Evolutionary conservation across 1,139 yeast genomes (phyloP).

Genomic region (Suhomyces ambrosiae): DNA sequence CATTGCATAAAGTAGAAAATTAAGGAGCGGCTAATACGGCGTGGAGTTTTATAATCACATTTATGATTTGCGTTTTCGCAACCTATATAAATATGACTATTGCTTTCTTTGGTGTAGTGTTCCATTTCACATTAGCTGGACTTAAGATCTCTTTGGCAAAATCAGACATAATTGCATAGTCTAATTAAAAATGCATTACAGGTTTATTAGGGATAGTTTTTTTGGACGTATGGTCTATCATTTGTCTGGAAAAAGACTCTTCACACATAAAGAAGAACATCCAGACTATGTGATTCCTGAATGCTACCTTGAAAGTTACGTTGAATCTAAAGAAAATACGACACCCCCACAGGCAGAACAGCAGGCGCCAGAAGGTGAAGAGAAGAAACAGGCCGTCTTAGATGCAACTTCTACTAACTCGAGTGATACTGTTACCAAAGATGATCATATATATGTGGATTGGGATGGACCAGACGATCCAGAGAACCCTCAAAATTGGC

Average conservation of each 20-base stretch:
- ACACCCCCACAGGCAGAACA: background rate
- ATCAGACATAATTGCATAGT: too few relatives aligned
- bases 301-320: slow-evolving; percentile 23
- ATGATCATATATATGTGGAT: slow-evolving; percentile 22
- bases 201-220: slow-evolving; percentile 36
- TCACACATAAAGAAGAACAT: slow-evolving; percentile 35
- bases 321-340: slow-evolving; percentile 2
- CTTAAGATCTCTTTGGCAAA: too few relatives aligned
- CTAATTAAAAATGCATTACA: slow-evolving; percentile 8
- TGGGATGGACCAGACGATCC: slow-evolving; percentile 60
- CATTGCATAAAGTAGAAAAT: too few relatives aligned
- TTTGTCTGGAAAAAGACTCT: slow-evolving; percentile 32
- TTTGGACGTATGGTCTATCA: slow-evolving; percentile 38
- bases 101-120: too few relatives aligned
- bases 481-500: slow-evolving; percentile 62
- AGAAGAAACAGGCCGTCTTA: slow-evolving; percentile 1
- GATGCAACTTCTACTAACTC: slow-evolving; percentile 2
- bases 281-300: slow-evolving; percentile 37
- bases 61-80: too few relatives aligned
- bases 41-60: too few relatives aligned
- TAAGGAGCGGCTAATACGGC: too few relatives aligned
- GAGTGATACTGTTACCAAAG: slow-evolving; percentile 1
- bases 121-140: too few relatives aligned
- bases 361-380: slow-evolving; percentile 1
- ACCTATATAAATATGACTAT: too few relatives aligned